Evolutionary conservation across 2,329 filamentous ascomycete species (phyloP), one percentile per base, ranked within the genome.

Genomic region (Geosmithia putterillii): DNA sequence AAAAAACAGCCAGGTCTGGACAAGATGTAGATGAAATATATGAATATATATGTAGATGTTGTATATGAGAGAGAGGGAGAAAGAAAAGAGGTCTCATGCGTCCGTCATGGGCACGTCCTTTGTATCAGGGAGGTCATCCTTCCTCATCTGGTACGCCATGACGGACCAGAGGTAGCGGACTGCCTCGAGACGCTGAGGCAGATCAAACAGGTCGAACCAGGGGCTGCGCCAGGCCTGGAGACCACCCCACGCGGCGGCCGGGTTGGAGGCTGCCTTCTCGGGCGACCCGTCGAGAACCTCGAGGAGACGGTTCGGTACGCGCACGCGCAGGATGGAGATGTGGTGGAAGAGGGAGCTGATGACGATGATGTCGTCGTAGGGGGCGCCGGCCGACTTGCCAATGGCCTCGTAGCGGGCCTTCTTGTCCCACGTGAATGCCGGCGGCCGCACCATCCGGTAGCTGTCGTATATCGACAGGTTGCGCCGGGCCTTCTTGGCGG

Each of bases 281-380:
- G 50, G 52, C 4, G 59, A 59, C 1, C 76, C 76, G 7, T 68
- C 70, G 2, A 81, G 49, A 7, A 74, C 71, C 15, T 66, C 63
- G 23, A 81, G 59, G 40, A 81, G 55, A 20, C 62, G 60, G 22
- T 61, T 58, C 2, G 77, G 75, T 17, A 81, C 74, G n/a, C 76
- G 67, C 21, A 79, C 68, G 20, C 78, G 61, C 45, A 81, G 52
- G 40, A 82, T 57, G 21, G 67, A 73, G 12, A 82, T 48, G 51
- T 82, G 78, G 51, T 82, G 78, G 54, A 79, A 79, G 23, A 81
- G 56, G 4, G 67, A 69, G 56, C 74, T 79, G 36, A 81, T 55
- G 36, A 82, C 63, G 48, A 79, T 81, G 2, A 81, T 61, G 50
- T 82, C 77, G 49, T 82, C 78, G 51, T 71, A 72, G 28, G 63